These are phyloP conservation scores for Tricholoma hemisulphureum DNA, from an alignment of 768 basidiomycete species.

Conservation along the genomic window DNA sequence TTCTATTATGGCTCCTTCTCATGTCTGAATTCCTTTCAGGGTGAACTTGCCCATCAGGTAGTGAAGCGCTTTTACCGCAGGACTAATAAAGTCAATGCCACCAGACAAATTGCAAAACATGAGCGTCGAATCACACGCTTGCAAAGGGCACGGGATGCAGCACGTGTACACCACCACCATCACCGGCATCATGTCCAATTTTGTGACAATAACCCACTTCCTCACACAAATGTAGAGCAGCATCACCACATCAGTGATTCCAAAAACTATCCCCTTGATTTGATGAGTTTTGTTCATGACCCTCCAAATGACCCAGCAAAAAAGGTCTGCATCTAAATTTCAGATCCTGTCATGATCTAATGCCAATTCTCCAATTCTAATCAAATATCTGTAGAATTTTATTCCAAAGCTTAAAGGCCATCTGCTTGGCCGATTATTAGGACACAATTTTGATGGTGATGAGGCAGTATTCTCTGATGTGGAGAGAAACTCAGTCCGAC, in stretches of 20 bases:
- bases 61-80: conserved; percentile 7
- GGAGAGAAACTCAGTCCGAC: background rate
- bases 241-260: too few relatives aligned
- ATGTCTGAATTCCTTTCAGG: background rate
- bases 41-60: conserved; percentile 11
- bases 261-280: too few relatives aligned
- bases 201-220: background rate
- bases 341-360: too few relatives aligned
- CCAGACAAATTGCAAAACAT: conserved; percentile 8
- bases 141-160: background rate
- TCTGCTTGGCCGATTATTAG: background rate
- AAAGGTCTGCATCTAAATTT: background rate
- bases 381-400: background rate
- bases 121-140: conserved; percentile 5
- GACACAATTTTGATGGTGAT: too few relatives aligned
- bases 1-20: background rate
- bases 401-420: background rate
- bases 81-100: conserved; percentile 6
- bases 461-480: background rate
- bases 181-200: background rate
- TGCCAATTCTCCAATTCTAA: too few relatives aligned
- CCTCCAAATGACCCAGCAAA: background rate
- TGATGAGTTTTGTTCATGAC: too few relatives aligned
- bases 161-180: background rate
- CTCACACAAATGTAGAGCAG: background rate